Conservation (phyloP, 2,329 filamentous ascomycete species). For the Alternaria sp. region DNA sequence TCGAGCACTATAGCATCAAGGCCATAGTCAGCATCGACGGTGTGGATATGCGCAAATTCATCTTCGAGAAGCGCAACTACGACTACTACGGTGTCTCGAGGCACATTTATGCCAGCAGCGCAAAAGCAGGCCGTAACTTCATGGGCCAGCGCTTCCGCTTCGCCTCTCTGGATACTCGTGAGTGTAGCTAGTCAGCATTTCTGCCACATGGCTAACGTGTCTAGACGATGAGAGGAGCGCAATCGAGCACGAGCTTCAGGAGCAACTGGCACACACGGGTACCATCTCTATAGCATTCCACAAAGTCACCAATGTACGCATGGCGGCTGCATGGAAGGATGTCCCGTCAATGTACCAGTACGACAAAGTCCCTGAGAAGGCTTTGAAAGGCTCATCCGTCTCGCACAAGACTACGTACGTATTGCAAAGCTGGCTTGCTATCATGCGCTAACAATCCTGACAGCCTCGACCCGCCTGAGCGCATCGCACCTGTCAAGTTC, state of each 20-base stretch:
- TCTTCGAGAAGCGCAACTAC: not conserved
- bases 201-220: not conserved
- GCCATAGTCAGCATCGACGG: constrained; percentile 18
- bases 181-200: not conserved
- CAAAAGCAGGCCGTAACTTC: not conserved
- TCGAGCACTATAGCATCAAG: constrained; percentile 5
- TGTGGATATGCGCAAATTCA: constrained; percentile 4
- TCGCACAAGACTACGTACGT: constrained; percentile 14
- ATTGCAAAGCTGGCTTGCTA: not conserved
- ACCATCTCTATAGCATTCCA: constrained; percentile 9
- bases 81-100: constrained; percentile 1
- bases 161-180: constrained; percentile 6
- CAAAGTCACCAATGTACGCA: constrained; percentile 3
- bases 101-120: not conserved
- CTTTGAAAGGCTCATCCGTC: constrained; percentile 11
- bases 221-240: not conserved
- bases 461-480: constrained; percentile 7
- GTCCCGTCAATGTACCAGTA: constrained; percentile 5
- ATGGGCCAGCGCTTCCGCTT: constrained; percentile 14
- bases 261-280: constrained; percentile 2
- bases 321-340: constrained; percentile 2
- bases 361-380: constrained; percentile 14
- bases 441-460: not conserved
- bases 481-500: constrained; percentile 8
- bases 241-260: not conserved